Base-by-base conservation (phyloP, 768 basidiomycete species). In the Zangia roseola region DNA sequence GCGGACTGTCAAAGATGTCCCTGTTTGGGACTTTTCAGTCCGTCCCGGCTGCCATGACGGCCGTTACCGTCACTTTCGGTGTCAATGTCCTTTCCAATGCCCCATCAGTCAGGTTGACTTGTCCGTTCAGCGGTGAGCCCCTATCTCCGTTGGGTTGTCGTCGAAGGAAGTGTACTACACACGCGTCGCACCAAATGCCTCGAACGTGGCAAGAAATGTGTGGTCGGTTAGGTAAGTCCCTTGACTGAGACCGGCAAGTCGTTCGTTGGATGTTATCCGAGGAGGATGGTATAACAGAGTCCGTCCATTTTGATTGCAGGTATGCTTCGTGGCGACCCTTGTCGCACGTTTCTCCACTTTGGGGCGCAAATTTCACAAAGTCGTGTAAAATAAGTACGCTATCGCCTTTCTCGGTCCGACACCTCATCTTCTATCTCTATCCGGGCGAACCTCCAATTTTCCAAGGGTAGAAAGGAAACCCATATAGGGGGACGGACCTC, bases 271-370 rank as follows among this genome's bases (percentile, higher is more conserved):
- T 28, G 16, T 31, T 6, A 17, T 47, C 50, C 30, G 13, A 42
- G 49, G 43, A 21, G 20, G 21, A 5, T 21, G 28, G 14, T 31
- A 31, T 6, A 39, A 40, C 14, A 34, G 20, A 21, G 24, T 13
- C 42, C 42, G 30, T 43, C 36, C 20, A n/a, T 36, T 20, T 37
- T 19, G 24, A 36, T 19, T 31, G 10, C 10, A 45, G 40, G 43
- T 31, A 33, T 24, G 41, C 33, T 47, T 26, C 23, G 19, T 14
- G 24, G n/a, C n/a, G 50, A 42, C 24, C 20, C 30, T 21, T 7
- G 6, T 43, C 37, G 42, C 51, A 55, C 51, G 34, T 46, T 43
- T 20, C 25, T 38, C 9, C 10, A 16, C 10, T 31, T 35, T 10
- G 25, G 26, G 21, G 21, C 20, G 4, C 5, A 14, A 31, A 31